phyloP scores from a whole-genome alignment of 805 yeast genomes.

The Wickerhamiella hasegawae region DNA sequence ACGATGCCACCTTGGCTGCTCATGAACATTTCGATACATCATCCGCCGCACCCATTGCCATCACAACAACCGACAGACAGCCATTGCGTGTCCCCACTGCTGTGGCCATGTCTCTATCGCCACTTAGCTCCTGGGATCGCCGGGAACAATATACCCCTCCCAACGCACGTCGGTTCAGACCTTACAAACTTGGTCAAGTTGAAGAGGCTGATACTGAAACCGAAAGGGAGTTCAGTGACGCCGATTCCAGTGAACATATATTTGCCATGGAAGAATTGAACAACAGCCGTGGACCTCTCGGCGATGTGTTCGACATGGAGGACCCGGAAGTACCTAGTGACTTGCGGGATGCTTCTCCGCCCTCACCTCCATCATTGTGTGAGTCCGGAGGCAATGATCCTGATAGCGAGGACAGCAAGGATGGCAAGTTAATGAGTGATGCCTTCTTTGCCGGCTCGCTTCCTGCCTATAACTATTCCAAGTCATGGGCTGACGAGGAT shows the following conservation, averaged over 20 bases:
- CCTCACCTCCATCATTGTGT: too few relatives aligned
- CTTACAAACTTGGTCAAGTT: constrained; percentile 6
- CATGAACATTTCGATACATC: background rate
- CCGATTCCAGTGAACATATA: too few relatives aligned
- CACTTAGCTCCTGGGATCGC: constrained; percentile 13
- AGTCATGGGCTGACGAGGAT: constrained; percentile 7
- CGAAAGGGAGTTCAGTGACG: too few relatives aligned
- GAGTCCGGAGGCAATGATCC: too few relatives aligned
- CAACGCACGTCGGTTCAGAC: constrained; percentile 1
- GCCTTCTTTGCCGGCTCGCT: background rate
- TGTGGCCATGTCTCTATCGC: constrained; percentile 11
- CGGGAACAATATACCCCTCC: constrained; percentile 17
- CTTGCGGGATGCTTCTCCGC: too few relatives aligned
- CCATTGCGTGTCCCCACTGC: constrained; percentile 16
- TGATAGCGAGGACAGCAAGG: background rate
- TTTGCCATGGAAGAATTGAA: too few relatives aligned
- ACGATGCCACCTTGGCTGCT: background rate
- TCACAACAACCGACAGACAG: constrained; percentile 4
- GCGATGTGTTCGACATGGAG: constrained; percentile 1
- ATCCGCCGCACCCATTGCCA: background rate
- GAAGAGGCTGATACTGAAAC: constrained; percentile 6
- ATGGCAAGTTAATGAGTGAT: background rate
- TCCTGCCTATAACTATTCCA: background rate
- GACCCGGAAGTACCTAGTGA: too few relatives aligned
- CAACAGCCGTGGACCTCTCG: background rate